These are phyloP conservation scores for Phytophthora hybrid DNA, from an alignment of 352 stramenopile genomes.

Conservation along the genomic window DNA sequence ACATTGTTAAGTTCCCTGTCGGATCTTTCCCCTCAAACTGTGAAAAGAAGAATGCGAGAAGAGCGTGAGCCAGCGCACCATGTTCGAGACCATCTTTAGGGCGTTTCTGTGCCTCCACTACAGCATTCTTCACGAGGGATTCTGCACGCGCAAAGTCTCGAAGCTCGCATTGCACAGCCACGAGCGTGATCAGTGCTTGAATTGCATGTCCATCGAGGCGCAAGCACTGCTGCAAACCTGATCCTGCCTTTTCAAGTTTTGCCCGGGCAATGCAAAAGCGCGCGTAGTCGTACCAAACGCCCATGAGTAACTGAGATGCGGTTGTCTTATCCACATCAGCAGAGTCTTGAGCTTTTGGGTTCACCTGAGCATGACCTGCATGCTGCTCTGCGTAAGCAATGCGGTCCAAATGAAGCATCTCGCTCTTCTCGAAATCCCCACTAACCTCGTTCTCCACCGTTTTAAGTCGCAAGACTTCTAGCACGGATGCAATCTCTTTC, in stretches of 20 bases:
- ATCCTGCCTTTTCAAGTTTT: conserved; percentile 63
- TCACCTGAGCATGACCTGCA: conserved; percentile 15
- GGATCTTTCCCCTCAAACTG: conserved; percentile 48
- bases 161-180: conserved; percentile 69
- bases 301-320: conserved; percentile 30
- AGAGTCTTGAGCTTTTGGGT: conserved; percentile 12
- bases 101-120: conserved; percentile 32
- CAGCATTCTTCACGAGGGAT: conserved; percentile 51
- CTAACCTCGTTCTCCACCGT: conserved; percentile 80
- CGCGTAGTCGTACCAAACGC: conserved; percentile 74
- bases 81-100: conserved; percentile 16
- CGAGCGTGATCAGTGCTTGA: conserved; percentile 55
- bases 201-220: conserved; percentile 52
- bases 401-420: conserved; percentile 70
- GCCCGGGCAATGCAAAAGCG: conserved; percentile 59
- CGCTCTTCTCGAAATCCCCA: conserved; percentile 68
- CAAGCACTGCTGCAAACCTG: conserved; percentile 68
- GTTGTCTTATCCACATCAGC: conserved; percentile 13
- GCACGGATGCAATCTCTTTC: conserved; percentile 33
- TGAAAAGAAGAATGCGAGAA: conserved; percentile 71
- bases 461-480: conserved; percentile 57
- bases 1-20: conserved; percentile 69
- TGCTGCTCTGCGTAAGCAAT: conserved; percentile 67
- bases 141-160: conserved; percentile 57
- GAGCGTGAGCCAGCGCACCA: conserved; percentile 56